Percentiles rank a stretch among this genome's conserved stretches.
These are phyloP conservation scores for Puccinia horiana DNA, from an alignment of 1,284 basidiomycete genomes.

Conservation along the genomic window DNA sequence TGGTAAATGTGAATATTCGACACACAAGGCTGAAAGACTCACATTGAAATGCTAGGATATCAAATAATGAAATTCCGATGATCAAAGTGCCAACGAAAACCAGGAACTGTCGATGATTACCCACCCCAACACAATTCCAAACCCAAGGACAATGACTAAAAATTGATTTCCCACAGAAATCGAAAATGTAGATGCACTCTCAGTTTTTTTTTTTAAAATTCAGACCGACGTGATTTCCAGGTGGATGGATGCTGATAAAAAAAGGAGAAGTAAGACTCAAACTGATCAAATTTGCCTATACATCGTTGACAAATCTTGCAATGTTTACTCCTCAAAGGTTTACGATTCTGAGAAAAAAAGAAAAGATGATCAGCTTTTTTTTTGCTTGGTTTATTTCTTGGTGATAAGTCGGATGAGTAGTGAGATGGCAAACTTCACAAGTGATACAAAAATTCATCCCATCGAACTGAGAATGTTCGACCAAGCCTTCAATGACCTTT, in stretches of 20 bases:
- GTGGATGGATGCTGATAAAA: neutral
- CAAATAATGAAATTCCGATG: slow-evolving; percentile 74
- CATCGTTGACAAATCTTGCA: slow-evolving; percentile 89
- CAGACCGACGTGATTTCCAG: too few species aligned
- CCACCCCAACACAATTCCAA: slow-evolving; percentile 97
- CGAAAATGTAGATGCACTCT: neutral
- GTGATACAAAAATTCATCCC: slow-evolving; percentile 93
- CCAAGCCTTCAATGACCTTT: slow-evolving; percentile 83
- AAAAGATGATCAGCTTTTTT: neutral
- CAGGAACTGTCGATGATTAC: slow-evolving; percentile 93
- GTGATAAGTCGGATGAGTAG: neutral
- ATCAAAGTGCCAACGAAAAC: slow-evolving; percentile 84
- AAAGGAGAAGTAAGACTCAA: slow-evolving; percentile 58
- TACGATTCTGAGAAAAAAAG: slow-evolving; percentile 66
- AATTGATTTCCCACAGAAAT: slow-evolving; percentile 22
- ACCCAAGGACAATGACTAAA: slow-evolving; percentile 94
- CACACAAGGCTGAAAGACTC: slow-evolving; percentile 58
- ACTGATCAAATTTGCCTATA: slow-evolving; percentile 87
- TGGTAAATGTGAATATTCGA: slow-evolving; percentile 10
- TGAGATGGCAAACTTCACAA: slow-evolving; percentile 70
- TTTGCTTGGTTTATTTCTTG: too few species aligned
- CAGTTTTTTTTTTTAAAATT: neutral
- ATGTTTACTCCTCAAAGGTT: slow-evolving; percentile 91
- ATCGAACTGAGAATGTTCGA: slow-evolving; percentile 81
- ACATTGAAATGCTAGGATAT: slow-evolving; percentile 80